phyloP scores from a whole-genome alignment of 805 yeast genomes.

The Pichia deserticola region DNA sequence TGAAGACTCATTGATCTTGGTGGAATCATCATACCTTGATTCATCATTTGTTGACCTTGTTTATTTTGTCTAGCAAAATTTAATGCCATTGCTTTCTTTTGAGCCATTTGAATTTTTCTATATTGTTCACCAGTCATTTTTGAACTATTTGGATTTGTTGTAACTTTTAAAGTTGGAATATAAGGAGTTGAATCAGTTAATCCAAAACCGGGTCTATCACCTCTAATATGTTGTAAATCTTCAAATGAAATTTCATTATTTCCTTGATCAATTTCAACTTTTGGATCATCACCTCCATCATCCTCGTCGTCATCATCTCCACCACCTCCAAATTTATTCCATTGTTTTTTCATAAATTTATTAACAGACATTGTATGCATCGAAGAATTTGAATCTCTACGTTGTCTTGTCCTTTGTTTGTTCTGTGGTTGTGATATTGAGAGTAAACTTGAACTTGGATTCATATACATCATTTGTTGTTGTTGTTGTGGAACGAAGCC shows the following conservation, averaged over 20 bases:
- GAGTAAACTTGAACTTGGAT: not conserved
- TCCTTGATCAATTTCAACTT: constrained; percentile 21
- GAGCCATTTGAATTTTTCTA: constrained; percentile 61
- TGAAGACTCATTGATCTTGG: constrained; percentile 33
- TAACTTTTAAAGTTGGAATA: constrained; percentile 56
- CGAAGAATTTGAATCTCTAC: constrained; percentile 9
- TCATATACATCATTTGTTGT: constrained; percentile 1
- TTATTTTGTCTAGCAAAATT: constrained; percentile 24
- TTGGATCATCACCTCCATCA: constrained; percentile 17
- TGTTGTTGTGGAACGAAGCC: not conserved
- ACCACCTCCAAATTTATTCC: constrained; percentile 20
- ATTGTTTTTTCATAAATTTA: constrained; percentile 34
- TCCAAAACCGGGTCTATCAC: constrained; percentile 44
- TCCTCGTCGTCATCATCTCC: constrained; percentile 18
- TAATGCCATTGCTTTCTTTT: constrained; percentile 47
- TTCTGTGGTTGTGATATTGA: not conserved
- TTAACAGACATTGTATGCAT: constrained; percentile 23
- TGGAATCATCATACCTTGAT: constrained; percentile 1
- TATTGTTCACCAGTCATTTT: constrained; percentile 50
- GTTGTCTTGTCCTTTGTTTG: not conserved
- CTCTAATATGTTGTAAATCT: constrained; percentile 57
- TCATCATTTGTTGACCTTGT: constrained; percentile 2
- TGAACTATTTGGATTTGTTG: constrained; percentile 20
- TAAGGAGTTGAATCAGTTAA: constrained; percentile 58
- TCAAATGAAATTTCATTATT: constrained; percentile 47